Base-by-base conservation (phyloP, 2,329 filamentous ascomycete species). In the Berkeleyomyces basicola region DNA sequence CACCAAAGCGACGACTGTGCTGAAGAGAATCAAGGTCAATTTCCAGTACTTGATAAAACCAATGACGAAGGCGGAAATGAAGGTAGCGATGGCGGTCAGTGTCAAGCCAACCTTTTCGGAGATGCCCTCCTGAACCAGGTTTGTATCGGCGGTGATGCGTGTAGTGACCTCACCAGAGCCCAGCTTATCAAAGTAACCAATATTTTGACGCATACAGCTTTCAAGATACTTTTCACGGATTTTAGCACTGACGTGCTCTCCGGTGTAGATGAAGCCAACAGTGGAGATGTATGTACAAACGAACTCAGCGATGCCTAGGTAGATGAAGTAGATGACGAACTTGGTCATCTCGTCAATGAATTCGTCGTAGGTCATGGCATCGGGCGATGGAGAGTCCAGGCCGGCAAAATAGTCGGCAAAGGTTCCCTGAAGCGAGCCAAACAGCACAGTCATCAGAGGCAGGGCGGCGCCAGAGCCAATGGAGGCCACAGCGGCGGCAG, bases 151-250 rank as follows among this genome's bases (percentile, higher is more conserved):
- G 0, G 92, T 97, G 68, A 96, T 96, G 66, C 91, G 85, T 0
- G 91, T 96, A 0, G 91, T 96, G 65, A 97, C 88, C 74, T 96
- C 93, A 64, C 92, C 91, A 42, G 90, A 87, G 60, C 91, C 92
- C 11, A 96, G 80, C 70, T 93, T 93, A 73, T 97, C 93, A 73
- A 95, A 95, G 73, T 89, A 95, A 55, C 83, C 90, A 71, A 95
- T 92, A 71, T 96, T 95, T 71, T 95, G 90, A 65, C 83, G 83
- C 76, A 95, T 77, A 70, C 90, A 91, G 66, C 87, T 89, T 68
- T 85, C 81, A 5, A 99, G 81, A 69, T 97, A 97, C 67, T 88
- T 81, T 70, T 88, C 82, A 64, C 91, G 83, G 68, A 91, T 88
- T 75, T 90, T 88, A 66, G 82, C 82, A 64, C 84, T 84, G 70